phyloP scores from a whole-genome alignment of 2,329 filamentous ascomycete genomes.

The Cordyceps cicadae region DNA sequence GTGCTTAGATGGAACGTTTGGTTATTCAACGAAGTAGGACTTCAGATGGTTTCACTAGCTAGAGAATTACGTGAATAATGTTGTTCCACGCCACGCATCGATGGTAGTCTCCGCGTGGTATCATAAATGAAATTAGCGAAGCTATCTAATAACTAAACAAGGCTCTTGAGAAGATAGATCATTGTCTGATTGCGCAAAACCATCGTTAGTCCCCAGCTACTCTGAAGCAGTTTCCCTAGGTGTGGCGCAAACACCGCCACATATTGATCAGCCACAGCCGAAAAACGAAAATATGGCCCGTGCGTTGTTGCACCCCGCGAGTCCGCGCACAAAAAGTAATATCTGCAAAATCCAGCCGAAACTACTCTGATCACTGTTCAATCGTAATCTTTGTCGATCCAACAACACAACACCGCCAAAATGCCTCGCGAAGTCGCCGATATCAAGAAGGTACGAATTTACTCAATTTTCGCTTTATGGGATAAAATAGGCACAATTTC shows the following conservation, averaged over 20 bases:
- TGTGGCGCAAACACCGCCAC: slow-evolving; percentile 6
- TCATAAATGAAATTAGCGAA: no score
- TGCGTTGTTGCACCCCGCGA: slow-evolving; percentile 20
- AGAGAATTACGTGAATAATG: no score
- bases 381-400: slow-evolving; percentile 20
- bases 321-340: slow-evolving; percentile 26
- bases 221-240: not conserved
- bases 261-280: not conserved
- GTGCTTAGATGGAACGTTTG: no score
- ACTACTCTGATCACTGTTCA: slow-evolving; percentile 22
- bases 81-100: no score
- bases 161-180: no score
- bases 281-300: slow-evolving; percentile 17
- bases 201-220: no score
- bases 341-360: slow-evolving; percentile 22
- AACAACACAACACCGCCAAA: slow-evolving; percentile 64
- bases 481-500: slow-evolving; percentile 12
- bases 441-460: slow-evolving; percentile 68
- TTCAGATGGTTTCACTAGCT: no score
- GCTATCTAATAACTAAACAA: no score
- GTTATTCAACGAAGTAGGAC: no score
- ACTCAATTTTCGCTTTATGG: no score
- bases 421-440: slow-evolving; percentile 98
- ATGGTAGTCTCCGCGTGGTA: no score
- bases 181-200: no score